phyloP scores from a whole-genome alignment of 495 filamentous ascomycete species.

The Penicillium salamii region DNA sequence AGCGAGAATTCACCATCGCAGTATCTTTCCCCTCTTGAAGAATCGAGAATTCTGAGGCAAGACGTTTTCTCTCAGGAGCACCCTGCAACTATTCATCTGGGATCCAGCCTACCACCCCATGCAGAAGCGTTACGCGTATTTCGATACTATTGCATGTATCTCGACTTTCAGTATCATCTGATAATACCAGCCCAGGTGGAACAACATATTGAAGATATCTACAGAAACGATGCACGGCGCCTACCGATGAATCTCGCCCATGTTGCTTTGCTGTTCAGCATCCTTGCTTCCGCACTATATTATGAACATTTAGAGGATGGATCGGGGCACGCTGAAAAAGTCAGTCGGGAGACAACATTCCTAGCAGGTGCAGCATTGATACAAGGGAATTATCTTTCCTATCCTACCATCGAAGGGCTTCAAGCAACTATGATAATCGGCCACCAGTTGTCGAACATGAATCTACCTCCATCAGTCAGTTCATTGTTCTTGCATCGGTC shows the following conservation, averaged over 20 bases:
- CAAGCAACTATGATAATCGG: constrained; percentile 44
- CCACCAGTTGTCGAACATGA: constrained; percentile 30
- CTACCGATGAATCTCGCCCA: constrained; percentile 18
- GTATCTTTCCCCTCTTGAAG: neutral
- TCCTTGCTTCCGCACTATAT: constrained; percentile 36
- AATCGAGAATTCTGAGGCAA: neutral
- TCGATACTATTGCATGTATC: constrained; percentile 32
- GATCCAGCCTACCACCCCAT: constrained; percentile 24
- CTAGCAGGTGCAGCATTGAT: constrained; percentile 33
- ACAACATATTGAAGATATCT: constrained; percentile 33
- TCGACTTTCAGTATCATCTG: constrained; percentile 41
- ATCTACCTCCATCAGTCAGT: constrained; percentile 25
- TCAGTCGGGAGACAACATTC: constrained; percentile 27
- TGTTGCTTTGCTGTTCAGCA: constrained; percentile 38
- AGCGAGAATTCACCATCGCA: constrained; percentile 1
- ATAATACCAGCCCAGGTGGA: constrained; percentile 26
- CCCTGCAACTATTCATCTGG: constrained; percentile 21
- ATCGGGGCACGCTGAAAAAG: constrained; percentile 24
- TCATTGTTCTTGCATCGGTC: constrained; percentile 31
- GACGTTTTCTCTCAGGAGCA: constrained; percentile 16
- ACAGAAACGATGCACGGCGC: constrained; percentile 17
- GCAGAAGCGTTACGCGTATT: constrained; percentile 30
- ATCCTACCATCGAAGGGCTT: constrained; percentile 42
- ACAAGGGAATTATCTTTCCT: constrained; percentile 32
- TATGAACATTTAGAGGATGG: constrained; percentile 26